Base-by-base conservation (phyloP, 306 rosid genomes). In the Hylodesmum podocarpum region DNA sequence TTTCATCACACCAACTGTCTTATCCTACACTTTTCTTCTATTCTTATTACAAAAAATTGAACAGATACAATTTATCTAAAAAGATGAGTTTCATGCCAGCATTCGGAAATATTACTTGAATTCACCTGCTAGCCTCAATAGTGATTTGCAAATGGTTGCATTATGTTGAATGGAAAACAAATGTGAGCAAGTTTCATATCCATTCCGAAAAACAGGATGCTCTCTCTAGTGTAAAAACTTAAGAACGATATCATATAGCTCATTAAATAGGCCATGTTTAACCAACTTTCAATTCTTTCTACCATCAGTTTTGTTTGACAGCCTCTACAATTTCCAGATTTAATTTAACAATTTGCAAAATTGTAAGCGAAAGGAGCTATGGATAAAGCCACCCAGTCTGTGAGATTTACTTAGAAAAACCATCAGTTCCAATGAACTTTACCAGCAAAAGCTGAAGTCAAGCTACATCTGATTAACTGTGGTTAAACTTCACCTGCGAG, bases 401-500 rank as follows among this genome's bases (percentile, higher is more conserved):
- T 22, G 55, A 34, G 39, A 39, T 58, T 57, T 72, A 47, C 24
- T 71, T 6, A 21, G 13, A 25, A 64, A 25, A 25, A 22, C 46
- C 76, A 76, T 1, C 73, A 65, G 59, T 37, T 66, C 11, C 37
- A 44, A 47, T 43, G 76, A 14, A 18, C 37, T 39, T n/a, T 66
- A 76, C 63, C 37, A 22, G 70, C 49, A 75, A 15, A 36, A n/a
- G 62, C 51, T 70, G 16, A 73, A 65, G 29, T 58, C 34, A 14
- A 54, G 75, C 66, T 25, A 57, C 14, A 75, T 70, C 39, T 70
- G 66, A 70, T 46, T 44, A 68, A 66, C 16, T 4, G 16, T 59
- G 24, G 46, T 29, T 49, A 53, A 58, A 72, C 65, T 59, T 87
- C 79, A 80, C 27, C 83, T 74, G 55, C 59, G 63, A 73, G 82